Evolutionary conservation across 1,139 yeast species (phyloP).

Genomic region (Debaryomyces fabryi): DNA sequence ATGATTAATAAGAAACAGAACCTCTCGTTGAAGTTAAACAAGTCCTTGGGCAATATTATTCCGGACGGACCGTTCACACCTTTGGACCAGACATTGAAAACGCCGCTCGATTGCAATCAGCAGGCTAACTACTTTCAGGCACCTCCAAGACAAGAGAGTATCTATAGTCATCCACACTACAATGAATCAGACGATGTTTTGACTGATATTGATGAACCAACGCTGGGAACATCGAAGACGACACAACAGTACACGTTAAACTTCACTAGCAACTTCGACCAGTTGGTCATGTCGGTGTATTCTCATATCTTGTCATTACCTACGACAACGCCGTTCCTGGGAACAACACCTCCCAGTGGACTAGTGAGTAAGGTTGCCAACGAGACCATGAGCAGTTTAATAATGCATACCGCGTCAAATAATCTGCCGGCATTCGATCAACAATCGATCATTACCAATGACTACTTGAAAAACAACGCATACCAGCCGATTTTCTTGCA

Average conservation of each 20-base stretch:
- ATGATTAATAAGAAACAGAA: slow-evolving; percentile 34
- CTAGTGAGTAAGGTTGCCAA: slow-evolving; percentile 47
- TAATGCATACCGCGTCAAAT: slow-evolving; percentile 20
- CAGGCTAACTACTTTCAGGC: neutral
- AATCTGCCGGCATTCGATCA: slow-evolving; percentile 35
- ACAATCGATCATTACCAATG: slow-evolving; percentile 36
- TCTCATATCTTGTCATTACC: slow-evolving; percentile 42
- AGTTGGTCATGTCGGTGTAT: slow-evolving; percentile 39
- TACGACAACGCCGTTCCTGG: slow-evolving; percentile 51
- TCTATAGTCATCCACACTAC: slow-evolving; percentile 35
- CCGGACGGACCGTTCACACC: slow-evolving; percentile 47
- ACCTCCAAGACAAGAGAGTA: slow-evolving; percentile 13
- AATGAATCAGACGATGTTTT: slow-evolving; percentile 49
- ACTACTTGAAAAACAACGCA: slow-evolving; percentile 34
- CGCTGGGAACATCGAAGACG: slow-evolving; percentile 19
- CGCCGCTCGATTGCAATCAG: slow-evolving; percentile 36
- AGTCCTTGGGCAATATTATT: slow-evolving; percentile 27
- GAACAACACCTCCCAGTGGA: slow-evolving; percentile 48
- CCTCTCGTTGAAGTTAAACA: slow-evolving; percentile 34
- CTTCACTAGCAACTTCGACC: slow-evolving; percentile 43
- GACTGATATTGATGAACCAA: slow-evolving; percentile 43
- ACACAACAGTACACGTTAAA: slow-evolving; percentile 36
- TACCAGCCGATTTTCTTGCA: slow-evolving; percentile 48
- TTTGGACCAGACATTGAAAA: slow-evolving; percentile 45
- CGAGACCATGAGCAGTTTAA: slow-evolving; percentile 39